Evolutionary conservation across 768 basidiomycete species (phyloP), one percentile per base, ranked within the genome.

Genomic region (Imleria badia): DNA sequence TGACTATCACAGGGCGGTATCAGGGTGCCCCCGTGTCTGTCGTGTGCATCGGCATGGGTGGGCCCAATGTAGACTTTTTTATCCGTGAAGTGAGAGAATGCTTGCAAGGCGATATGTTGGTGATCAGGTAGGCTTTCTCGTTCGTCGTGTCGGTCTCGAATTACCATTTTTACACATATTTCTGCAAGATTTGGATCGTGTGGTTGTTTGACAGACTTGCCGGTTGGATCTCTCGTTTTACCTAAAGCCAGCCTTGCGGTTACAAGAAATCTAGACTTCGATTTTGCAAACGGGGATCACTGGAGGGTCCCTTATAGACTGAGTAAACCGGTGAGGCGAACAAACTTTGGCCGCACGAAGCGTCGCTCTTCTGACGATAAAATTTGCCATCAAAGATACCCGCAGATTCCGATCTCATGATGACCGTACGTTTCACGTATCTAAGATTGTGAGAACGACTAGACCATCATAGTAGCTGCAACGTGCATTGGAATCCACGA

Each of bases 51-150:
- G 91, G 91, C 13, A 93, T 92, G 91, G 91, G 91, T 19, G 76
- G 73, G 55, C 81, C 89, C 1, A 92, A 89, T 72, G 86, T 85
- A 74, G 91, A 93, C 69, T 93, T 92, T 72, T 90, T 92, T 67
- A 81, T 93, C 20, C 81, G 90, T 58, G 90, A 93, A 72, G 82
- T 80, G 23, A 78, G 89, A 56, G 91, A 91, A 69, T 85, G 85
- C 60, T 68, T 90, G 36, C 76, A 69, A 54, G 90, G 90, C 15
- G 80, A 81, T 52, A 76, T 82, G 76, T 67, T 79, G 47, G 73
- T 82, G 54, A 71, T 82, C 46, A 75, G 80, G 80, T 80, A 46
- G 51, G 68, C 39, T 30, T 19, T 30, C 17, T 39, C 10, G 15
- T 30, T 45, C 11, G 43, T 47, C 19, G 6, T 51, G 33, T 34